Evolutionary conservation across 352 stramenopile species (phyloP), one percentile per base, ranked within the genome.

Genomic region (Pythium folliculosum): DNA sequence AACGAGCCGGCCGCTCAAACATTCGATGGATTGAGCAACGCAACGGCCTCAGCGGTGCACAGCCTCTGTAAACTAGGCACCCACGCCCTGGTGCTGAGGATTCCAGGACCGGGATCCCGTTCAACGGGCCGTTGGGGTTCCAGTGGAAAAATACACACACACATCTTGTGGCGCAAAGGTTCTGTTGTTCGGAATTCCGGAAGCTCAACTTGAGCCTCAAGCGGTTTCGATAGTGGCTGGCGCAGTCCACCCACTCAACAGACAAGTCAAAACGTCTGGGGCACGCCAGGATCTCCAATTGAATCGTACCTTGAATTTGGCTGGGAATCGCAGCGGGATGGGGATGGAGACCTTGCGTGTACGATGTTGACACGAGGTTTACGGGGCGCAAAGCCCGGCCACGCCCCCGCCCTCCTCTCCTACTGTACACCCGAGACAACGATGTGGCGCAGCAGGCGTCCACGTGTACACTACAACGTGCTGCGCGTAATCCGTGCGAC

Each of bases 1-100:
- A 43, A 12, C 37, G 37, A 17, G 37, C 14, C 37, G 10, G 37
- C 14, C 37, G 10, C 37, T 43, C 37, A 43, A 12, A 43, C 37
- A 43, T 12, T 43, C 37, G 37, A 43, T 17, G 9, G 37, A 3
- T 17, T 56, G 50, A 56, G 50, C 50, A 56, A 56, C 50, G 50
- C 50, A 56, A 13, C 23, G 43, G 50, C 12, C 25, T 25, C 25
- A 43, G 37, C 37, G 10, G 37, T 13, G 37, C 10, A 12, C 37
- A 7, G 37, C 14, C 37, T 12, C 9, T 43, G 37, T 13, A 43
- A 43, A 43, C 10, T 12, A 12, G 37, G 37, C 37, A 13, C 37
- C 37, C 37, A 32, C 27, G 27, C 27, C 27, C 27, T 32, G 3
- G 5, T 32, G 27, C 27, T 32, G 27, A 32, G 27, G 27, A 2